Evolutionary conservation across 176 grass and related monocot genomes (phyloP).

Genomic region (Eleusine coracana): DNA sequence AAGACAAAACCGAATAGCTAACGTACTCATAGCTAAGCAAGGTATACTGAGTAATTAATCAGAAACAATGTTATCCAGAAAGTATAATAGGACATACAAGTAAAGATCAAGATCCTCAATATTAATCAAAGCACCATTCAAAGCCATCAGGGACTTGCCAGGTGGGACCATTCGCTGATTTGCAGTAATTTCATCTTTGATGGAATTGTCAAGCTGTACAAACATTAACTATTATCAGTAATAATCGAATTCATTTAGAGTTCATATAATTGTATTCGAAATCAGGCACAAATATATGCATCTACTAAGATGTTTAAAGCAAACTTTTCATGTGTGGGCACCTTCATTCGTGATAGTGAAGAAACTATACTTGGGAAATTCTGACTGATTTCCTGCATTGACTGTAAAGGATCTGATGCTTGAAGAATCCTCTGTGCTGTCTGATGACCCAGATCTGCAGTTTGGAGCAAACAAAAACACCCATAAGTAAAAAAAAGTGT

Average conservation of each 20-base stretch:
- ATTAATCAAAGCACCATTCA: constrained; percentile 97
- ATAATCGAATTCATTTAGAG: constrained; percentile 14
- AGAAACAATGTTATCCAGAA: constrained; percentile 36
- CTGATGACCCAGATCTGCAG: constrained; percentile 93
- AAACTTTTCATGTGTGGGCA: constrained; percentile 32
- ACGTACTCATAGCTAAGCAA: constrained; percentile 7
- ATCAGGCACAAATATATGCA: constrained; percentile 8
- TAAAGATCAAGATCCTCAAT: constrained; percentile 99
- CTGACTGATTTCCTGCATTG: constrained; percentile 99
- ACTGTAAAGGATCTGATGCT: constrained; percentile 94
- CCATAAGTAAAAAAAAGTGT: background rate
- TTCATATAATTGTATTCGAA: constrained; percentile 19
- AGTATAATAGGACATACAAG: constrained; percentile 60
- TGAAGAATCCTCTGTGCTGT: constrained; percentile 93
- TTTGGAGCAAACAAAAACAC: constrained; percentile 29
- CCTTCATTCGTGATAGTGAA: constrained; percentile 96
- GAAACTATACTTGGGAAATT: constrained; percentile 98
- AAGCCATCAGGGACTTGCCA: constrained; percentile 96
- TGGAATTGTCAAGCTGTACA: constrained; percentile 75
- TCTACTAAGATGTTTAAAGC: constrained; percentile 20
- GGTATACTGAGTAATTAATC: constrained; percentile 32
- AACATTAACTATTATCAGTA: constrained; percentile 40
- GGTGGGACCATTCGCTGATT: constrained; percentile 98
- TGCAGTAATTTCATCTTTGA: constrained; percentile 91
- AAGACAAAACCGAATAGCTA: constrained; percentile 36